Evolutionary conservation across 768 basidiomycete genomes (phyloP).

Genomic region (Mycena floridula): DNA sequence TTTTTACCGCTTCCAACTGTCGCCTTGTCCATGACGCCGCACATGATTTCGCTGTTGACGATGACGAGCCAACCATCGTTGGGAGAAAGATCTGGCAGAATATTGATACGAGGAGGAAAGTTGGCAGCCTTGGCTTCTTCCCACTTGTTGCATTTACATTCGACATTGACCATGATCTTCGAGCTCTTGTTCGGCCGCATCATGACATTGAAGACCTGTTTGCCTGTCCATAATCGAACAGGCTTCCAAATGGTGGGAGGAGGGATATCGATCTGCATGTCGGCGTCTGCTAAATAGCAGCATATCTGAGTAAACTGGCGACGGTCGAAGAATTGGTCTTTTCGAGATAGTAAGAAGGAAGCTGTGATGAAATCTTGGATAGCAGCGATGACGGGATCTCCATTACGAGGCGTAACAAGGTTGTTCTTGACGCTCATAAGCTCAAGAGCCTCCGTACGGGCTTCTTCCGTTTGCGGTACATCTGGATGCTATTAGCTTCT

Average conservation of each 20-base stretch:
- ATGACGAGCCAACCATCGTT: constrained; percentile 98
- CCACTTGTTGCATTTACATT: constrained; percentile 90
- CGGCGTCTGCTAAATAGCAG: constrained; percentile 88
- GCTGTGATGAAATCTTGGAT: constrained; percentile 99
- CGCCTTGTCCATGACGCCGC: constrained; percentile 97
- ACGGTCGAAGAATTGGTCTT: constrained; percentile 90
- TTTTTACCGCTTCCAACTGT: constrained; percentile 98
- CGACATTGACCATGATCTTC: constrained; percentile 87
- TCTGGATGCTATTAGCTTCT: constrained; percentile 40
- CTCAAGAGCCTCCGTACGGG: constrained; percentile 92
- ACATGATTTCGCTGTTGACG: constrained; percentile 98
- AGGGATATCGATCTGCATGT: constrained; percentile 90
- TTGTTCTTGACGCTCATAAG: constrained; percentile 98
- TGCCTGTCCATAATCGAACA: constrained; percentile 91
- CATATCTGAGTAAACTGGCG: constrained; percentile 96
- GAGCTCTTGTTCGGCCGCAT: constrained; percentile 89
- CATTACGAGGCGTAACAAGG: constrained; percentile 95
- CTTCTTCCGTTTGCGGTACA: constrained; percentile 98
- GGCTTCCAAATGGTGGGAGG: constrained; percentile 95
- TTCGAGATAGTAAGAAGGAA: constrained; percentile 88
- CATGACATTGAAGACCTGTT: constrained; percentile 95
- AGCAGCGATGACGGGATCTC: constrained; percentile 98
- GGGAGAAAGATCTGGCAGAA: constrained; percentile 80
- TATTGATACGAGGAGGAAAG: constrained; percentile 55
- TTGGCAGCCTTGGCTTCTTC: constrained; percentile 62